Conservation (phyloP, 176 grass and related monocot genomes). For the Rhynchospora breviuscula region DNA sequence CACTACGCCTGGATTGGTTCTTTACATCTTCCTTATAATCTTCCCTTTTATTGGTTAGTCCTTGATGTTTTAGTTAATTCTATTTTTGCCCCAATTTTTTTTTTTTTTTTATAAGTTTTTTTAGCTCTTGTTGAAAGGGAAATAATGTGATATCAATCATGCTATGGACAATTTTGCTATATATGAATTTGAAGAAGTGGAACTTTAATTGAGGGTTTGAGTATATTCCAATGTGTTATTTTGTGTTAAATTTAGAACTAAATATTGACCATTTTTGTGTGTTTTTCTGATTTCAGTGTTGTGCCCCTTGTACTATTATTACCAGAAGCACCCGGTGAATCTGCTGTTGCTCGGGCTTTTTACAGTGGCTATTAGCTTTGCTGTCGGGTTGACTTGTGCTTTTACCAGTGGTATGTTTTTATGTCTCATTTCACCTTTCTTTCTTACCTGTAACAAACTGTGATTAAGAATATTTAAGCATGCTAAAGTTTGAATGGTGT, state of each 20-base stretch:
- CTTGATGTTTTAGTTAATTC: background rate
- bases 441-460: background rate
- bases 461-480: background rate
- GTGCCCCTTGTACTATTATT: slow-evolving; percentile 49
- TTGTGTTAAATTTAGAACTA: background rate
- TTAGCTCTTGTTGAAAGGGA: background rate
- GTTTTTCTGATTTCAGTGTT: slow-evolving; percentile 34
- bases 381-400: slow-evolving; percentile 60
- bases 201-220: background rate
- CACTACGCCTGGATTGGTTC: slow-evolving; percentile 43
- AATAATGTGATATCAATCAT: background rate
- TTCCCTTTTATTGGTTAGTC: slow-evolving; percentile 52
- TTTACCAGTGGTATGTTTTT: slow-evolving; percentile 62
- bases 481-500: background rate
- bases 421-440: background rate
- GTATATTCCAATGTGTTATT: background rate
- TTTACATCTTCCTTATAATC: slow-evolving; percentile 67
- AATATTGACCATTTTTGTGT: background rate
- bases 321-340: slow-evolving; percentile 75
- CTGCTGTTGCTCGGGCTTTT: slow-evolving; percentile 64
- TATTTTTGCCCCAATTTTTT: background rate
- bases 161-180: background rate
- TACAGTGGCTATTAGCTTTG: slow-evolving; percentile 63
- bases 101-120: background rate
- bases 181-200: background rate